These are phyloP conservation scores for Garcia nutans DNA, from an alignment of 345 rosid genomes.

Conservation along the genomic window DNA sequence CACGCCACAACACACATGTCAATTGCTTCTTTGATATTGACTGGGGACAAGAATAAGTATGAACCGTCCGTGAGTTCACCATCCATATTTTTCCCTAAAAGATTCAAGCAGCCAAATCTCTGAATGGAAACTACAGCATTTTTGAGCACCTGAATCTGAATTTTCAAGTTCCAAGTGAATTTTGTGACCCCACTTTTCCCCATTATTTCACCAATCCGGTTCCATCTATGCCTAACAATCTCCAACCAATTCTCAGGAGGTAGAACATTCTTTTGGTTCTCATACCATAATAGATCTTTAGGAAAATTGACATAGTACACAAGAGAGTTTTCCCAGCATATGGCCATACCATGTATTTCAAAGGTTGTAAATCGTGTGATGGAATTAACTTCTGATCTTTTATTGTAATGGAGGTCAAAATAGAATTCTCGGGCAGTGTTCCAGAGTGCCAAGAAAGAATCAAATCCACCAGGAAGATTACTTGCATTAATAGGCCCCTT, in stretches of 20 bases:
- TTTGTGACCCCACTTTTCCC: conserved; percentile 56
- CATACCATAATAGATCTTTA: conserved; percentile 61
- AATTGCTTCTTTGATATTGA: conserved; percentile 53
- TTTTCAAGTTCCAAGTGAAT: conserved; percentile 89
- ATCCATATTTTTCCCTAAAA: conserved; percentile 40
- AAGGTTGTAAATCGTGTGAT: conserved; percentile 45
- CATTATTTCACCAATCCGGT: conserved; percentile 68
- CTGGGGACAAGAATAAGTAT: conserved; percentile 48
- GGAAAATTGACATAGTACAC: conserved; percentile 80
- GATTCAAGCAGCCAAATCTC: conserved; percentile 49
- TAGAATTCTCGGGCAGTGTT: conserved; percentile 58
- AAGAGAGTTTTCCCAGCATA: conserved; percentile 86
- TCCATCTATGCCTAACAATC: conserved; percentile 63
- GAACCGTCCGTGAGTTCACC: conserved; percentile 54
- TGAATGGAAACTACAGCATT: conserved; percentile 65
- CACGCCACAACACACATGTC: conserved; percentile 77
- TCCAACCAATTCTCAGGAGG: conserved; percentile 42
- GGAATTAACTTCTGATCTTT: conserved; percentile 47
- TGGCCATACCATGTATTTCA: conserved; percentile 86
- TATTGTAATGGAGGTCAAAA: conserved; percentile 83
- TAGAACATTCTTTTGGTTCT: conserved; percentile 37
- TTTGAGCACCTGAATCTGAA: conserved; percentile 79
- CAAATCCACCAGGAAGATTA: conserved; percentile 69
- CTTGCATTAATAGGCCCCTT: conserved; percentile 76
- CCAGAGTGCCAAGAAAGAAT: conserved; percentile 87